Evolutionary conservation across 1,284 basidiomycete species (phyloP).

Genomic region (Melampsora americana): DNA sequence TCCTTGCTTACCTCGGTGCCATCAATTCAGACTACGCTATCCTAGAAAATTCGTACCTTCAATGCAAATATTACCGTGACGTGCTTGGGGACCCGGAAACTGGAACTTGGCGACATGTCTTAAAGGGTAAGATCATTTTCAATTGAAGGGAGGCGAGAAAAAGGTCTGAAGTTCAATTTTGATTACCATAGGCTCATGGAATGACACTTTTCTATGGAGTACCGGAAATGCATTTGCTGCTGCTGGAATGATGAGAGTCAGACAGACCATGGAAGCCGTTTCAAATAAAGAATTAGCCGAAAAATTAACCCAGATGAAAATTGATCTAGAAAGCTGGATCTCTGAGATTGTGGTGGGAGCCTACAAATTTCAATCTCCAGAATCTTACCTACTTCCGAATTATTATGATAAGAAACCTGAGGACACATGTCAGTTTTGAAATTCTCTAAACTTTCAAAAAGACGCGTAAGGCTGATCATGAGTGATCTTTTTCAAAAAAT

Average conservation of each 20-base stretch:
- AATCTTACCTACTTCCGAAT: conserved; percentile 21
- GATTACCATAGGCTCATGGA: conserved; percentile 38
- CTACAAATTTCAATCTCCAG: conserved; percentile 20
- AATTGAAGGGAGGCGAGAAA: background rate
- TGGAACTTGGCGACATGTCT: conserved; percentile 54
- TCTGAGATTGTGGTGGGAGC: conserved; percentile 34
- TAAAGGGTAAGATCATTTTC: conserved; percentile 57
- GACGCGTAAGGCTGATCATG: background rate
- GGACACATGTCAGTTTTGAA: background rate
- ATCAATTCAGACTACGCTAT: conserved; percentile 51
- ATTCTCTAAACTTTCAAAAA: background rate
- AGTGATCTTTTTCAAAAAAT: background rate
- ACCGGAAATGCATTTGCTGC: conserved; percentile 77
- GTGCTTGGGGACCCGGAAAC: conserved; percentile 49
- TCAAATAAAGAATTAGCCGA: conserved; percentile 4
- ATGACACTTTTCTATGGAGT: conserved; percentile 62
- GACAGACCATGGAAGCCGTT: conserved; percentile 68
- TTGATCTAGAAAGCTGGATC: conserved; percentile 27
- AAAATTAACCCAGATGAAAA: conserved; percentile 6
- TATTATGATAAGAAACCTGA: conserved; percentile 14
- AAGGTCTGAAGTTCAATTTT: background rate
- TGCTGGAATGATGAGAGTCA: conserved; percentile 75
- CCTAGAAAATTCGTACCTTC: conserved; percentile 70
- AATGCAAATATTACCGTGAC: conserved; percentile 72
- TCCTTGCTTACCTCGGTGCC: conserved; percentile 51